Evolutionary conservation across 169 alveolate genomes (phyloP).

Genomic region (Cryptosporidium tyzzeri): DNA sequence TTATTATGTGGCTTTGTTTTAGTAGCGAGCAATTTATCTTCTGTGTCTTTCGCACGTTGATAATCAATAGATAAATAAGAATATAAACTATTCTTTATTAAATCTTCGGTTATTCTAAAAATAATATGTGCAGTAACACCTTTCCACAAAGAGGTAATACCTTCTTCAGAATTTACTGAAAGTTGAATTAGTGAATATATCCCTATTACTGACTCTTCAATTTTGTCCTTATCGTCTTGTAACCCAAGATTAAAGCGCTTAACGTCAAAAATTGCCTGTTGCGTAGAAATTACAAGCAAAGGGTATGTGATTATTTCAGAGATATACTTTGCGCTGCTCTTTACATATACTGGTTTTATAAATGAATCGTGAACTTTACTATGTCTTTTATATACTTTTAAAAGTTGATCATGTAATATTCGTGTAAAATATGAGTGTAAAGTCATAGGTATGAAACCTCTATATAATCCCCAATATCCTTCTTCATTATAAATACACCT

Average conservation of each 20-base stretch:
- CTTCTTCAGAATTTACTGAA: slow-evolving; percentile 54
- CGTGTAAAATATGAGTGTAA: slow-evolving; percentile 29
- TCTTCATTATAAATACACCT: slow-evolving; percentile 46
- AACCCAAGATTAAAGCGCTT: slow-evolving; percentile 17
- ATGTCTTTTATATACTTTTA: slow-evolving; percentile 30
- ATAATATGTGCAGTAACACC: slow-evolving; percentile 35
- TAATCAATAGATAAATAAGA: slow-evolving; percentile 8
- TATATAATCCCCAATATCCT: slow-evolving; percentile 67
- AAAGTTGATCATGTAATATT: slow-evolving; percentile 8
- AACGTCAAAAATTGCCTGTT: slow-evolving; percentile 46
- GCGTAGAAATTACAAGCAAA: slow-evolving; percentile 39
- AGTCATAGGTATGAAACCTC: slow-evolving; percentile 58
- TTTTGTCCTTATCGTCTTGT: background rate
- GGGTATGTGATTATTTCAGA: slow-evolving; percentile 58
- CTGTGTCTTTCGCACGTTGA: background rate
- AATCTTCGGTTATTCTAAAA: slow-evolving; percentile 24
- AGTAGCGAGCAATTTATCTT: background rate
- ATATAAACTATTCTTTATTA: slow-evolving; percentile 10
- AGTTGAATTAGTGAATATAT: slow-evolving; percentile 30
- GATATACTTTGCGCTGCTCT: slow-evolving; percentile 21
- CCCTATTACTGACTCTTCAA: slow-evolving; percentile 17
- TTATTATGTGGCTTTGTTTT: slow-evolving; percentile 11
- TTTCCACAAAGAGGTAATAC: slow-evolving; percentile 50
- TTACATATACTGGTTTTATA: background rate
- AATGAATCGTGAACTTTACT: background rate